Evolutionary conservation across 1,284 basidiomycete species (phyloP), one percentile per base, ranked within the genome.

Genomic region (Irpex sp.): DNA sequence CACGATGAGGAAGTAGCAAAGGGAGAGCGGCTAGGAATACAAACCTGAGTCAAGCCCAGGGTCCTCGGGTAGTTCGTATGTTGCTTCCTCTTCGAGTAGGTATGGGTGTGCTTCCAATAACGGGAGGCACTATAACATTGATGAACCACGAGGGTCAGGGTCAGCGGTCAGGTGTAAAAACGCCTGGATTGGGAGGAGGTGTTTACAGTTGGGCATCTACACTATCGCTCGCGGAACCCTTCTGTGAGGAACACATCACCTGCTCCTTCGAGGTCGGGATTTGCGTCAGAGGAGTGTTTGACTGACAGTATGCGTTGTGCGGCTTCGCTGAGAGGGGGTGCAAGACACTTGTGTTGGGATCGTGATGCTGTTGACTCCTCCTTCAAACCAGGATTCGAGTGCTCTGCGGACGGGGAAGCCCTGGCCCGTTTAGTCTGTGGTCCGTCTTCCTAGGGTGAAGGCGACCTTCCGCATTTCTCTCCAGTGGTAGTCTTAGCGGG

Each of bases 61-160:
- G 73, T 93, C 92, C 70, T 90, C 85, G 2, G 91, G 91, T 0
- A 88, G 90, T 71, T 92, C 88, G 66, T 91, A 93, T 0, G 87
- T 91, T 54, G 91, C 90, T 68, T 93, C 91, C 71, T 89, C 88
- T 65, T 88, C 81, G n/a, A 91, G 74, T 26, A 93, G 78, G 72
- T 81, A 92, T 15, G 82, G 78, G 67, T 82, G 75, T 8, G 73
- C 72, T 68, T 81, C 73, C 44, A 92, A 75, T 3, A 78, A 78
- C 0, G 81, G 77, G 5, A 84, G 71, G 72, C 90, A 91, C 86
- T 91, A 59, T n/a, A 34, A 38, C 65, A 38, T 63, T 48, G 11
- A 26, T 26, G 31, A 19, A 34, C 17, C 51, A 17, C 40, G 17
- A 31, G 59, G 58, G 52, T 26, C 21, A 26, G 26, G 26, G 26